Percentiles rank a stretch among this genome's conserved stretches.
phyloP scores from a whole-genome alignment of 2,329 filamentous ascomycete species.

The Fusarium poae region DNA sequence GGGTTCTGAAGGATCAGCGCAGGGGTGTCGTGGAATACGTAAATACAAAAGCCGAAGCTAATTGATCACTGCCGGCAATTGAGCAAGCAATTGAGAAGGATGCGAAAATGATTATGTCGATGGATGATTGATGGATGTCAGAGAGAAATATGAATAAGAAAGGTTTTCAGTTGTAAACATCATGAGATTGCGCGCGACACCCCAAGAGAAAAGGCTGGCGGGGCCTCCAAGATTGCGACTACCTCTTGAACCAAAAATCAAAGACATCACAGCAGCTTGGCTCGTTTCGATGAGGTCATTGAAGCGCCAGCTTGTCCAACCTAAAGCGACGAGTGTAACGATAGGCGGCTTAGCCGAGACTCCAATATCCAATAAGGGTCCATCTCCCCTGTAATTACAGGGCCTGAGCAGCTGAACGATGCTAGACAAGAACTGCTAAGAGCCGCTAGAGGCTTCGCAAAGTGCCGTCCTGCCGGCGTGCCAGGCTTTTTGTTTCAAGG shows the following conservation, averaged over 20 bases:
- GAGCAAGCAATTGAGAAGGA: neutral
- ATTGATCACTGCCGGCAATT: constrained; percentile 13
- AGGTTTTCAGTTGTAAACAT: constrained; percentile 1
- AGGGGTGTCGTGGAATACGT: constrained; percentile 18
- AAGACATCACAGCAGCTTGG: constrained; percentile 42
- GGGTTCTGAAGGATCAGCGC: constrained; percentile 32
- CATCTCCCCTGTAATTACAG: neutral
- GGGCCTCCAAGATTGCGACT: constrained; percentile 36
- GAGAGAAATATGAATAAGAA: neutral
- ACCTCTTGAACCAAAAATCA: constrained; percentile 17
- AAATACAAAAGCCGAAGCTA: constrained; percentile 6
- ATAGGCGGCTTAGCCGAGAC: constrained; percentile 6
- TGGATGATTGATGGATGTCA: neutral
- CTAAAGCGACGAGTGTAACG: constrained; percentile 22
- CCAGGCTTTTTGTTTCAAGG: neutral
- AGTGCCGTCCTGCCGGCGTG: constrained; percentile 37
- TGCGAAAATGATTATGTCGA: neutral
- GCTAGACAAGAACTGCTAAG: constrained; percentile 30
- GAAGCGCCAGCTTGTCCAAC: constrained; percentile 27
- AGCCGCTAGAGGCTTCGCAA: constrained; percentile 37
- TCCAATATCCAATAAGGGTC: neutral
- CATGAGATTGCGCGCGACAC: constrained; percentile 6
- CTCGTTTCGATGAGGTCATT: constrained; percentile 36
- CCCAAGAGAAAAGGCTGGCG: constrained; percentile 20
- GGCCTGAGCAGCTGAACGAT: constrained; percentile 33